Evolutionary conservation across 148 eudicot species (phyloP).

Genomic region (Rhododendron ferrugineum): DNA sequence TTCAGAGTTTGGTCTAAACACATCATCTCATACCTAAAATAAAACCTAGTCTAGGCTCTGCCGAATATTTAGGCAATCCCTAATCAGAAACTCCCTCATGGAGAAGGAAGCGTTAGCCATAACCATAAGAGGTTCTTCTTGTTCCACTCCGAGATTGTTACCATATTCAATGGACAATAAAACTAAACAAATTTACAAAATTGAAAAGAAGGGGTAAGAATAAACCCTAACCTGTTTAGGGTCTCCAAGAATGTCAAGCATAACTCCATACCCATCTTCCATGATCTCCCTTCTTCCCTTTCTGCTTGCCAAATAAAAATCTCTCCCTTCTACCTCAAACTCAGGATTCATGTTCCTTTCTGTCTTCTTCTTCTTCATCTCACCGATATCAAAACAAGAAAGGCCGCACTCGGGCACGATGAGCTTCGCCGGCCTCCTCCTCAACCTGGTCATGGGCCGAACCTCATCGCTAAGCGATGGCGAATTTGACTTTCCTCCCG

Average conservation of each 20-base stretch:
- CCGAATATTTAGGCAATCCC: too few species aligned
- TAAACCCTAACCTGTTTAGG: conserved; percentile 31
- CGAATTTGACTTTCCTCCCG: neutral
- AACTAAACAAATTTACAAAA: too few species aligned
- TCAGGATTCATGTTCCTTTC: conserved; percentile 24
- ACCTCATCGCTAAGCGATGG: neutral
- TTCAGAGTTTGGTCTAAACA: too few species aligned
- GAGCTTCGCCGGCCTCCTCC: conserved; percentile 34
- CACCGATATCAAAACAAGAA: neutral
- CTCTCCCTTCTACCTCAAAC: conserved; percentile 26
- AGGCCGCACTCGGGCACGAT: conserved; percentile 24
- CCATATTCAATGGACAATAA: too few species aligned
- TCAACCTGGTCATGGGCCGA: neutral
- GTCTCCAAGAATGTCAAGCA: conserved; percentile 31
- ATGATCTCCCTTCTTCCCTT: conserved; percentile 41
- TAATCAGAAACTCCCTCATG: too few species aligned
- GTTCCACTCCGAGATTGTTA: too few species aligned
- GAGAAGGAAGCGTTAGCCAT: too few species aligned
- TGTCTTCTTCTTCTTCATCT: neutral
- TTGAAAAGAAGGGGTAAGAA: neutral
- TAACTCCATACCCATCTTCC: conserved; percentile 42
- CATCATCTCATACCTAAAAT: too few species aligned
- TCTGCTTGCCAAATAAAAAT: conserved; percentile 34
- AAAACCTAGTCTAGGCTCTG: too few species aligned
- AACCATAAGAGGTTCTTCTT: too few species aligned